Conservation (phyloP, 305 asterid species). For the Caryopteris hybrid region DNA sequence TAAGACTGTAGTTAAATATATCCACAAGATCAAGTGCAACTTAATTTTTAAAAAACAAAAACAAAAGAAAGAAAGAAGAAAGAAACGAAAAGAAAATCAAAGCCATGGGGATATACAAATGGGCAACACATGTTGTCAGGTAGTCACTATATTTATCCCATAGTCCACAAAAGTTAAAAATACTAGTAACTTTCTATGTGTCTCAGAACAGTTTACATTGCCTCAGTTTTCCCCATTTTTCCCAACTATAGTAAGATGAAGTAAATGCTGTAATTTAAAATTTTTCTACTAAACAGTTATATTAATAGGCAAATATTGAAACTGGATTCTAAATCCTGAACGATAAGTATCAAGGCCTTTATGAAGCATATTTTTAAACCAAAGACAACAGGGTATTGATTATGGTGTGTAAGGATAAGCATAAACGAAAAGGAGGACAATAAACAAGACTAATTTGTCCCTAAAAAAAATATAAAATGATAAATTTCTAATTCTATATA, state of each 20-base stretch:
- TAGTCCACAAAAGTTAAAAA: not conserved
- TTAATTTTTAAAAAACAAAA: not conserved
- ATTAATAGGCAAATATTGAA: not conserved
- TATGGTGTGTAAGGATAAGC: too few relatives aligned
- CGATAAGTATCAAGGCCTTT: not conserved
- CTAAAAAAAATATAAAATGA: too few relatives aligned
- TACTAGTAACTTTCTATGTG: not conserved
- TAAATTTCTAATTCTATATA: too few relatives aligned
- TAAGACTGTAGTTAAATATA: constrained; percentile 9
- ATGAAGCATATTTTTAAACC: too few relatives aligned
- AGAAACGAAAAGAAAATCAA: not conserved
- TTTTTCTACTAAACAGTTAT: not conserved
- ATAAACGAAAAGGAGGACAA: too few relatives aligned
- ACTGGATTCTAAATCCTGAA: not conserved
- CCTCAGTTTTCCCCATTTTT: not conserved
- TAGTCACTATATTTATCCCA: not conserved
- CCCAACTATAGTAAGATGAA: not conserved
- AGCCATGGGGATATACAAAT: not conserved
- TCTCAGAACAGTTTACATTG: not conserved
- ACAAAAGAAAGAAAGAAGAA: not conserved
- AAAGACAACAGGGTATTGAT: too few relatives aligned
- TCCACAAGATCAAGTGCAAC: constrained; percentile 9
- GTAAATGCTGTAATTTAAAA: not conserved
- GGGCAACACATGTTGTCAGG: not conserved
- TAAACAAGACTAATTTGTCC: too few relatives aligned